Percentiles rank a stretch among this genome's conserved stretches.
Conservation (phyloP, 2,329 filamentous ascomycete genomes). For the Penicillium aurantiogriseum region DNA sequence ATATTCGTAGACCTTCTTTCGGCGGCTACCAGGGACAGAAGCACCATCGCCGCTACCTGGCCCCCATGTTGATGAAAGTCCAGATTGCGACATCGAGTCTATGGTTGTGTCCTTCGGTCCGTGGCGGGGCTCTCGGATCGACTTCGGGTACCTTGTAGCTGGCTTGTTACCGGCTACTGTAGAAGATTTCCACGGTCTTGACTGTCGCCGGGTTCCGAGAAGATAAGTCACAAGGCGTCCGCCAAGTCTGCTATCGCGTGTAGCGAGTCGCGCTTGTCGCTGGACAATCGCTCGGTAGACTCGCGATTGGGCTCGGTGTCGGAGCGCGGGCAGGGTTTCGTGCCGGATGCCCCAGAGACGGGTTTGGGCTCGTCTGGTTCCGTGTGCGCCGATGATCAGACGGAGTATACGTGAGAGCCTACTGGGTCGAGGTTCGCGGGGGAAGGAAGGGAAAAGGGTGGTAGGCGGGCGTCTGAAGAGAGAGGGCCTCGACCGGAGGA, state of each 20-base stretch:
- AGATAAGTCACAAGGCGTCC: slow-evolving; percentile 28
- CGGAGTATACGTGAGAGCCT: slow-evolving; percentile 52
- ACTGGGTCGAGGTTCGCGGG: slow-evolving; percentile 22
- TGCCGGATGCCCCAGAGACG: slow-evolving; percentile 69
- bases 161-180: slow-evolving; percentile 4
- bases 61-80: slow-evolving; percentile 23
- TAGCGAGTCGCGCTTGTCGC: slow-evolving; percentile 57
- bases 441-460: slow-evolving; percentile 15
- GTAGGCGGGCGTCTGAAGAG: slow-evolving; percentile 17
- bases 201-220: slow-evolving; percentile 24
- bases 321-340: slow-evolving; percentile 70
- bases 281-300: slow-evolving; percentile 73
- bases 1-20: slow-evolving; percentile 74
- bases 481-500: slow-evolving; percentile 18
- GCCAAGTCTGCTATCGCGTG: slow-evolving; percentile 41
- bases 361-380: slow-evolving; percentile 63
- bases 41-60: slow-evolving; percentile 26
- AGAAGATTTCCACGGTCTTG: slow-evolving; percentile 14
- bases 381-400: slow-evolving; percentile 63
- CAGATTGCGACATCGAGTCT: slow-evolving; percentile 27
- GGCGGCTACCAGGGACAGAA: slow-evolving; percentile 64
- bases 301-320: slow-evolving; percentile 68
- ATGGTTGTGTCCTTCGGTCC: slow-evolving; percentile 17
- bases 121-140: slow-evolving; percentile 16
- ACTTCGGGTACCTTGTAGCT: slow-evolving; percentile 13